These are phyloP conservation scores for Lobosporangium transversale DNA, from an alignment of 192 early-diverging fungal genomes.

Conservation along the genomic window DNA sequence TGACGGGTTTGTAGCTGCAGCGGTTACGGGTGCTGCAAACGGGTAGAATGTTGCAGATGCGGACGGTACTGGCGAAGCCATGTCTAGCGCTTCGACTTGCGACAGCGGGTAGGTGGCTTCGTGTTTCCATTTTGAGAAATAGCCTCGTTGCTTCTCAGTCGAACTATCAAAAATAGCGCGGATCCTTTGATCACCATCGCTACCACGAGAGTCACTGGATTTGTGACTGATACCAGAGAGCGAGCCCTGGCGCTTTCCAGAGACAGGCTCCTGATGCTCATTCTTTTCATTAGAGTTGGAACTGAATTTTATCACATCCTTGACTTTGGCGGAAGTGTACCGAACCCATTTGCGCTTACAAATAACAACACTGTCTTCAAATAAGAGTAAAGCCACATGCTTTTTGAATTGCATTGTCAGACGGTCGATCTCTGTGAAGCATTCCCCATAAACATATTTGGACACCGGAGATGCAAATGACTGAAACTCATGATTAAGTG, in stretches of 20 bases:
- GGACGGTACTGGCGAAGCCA: conserved; percentile 59
- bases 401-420: conserved; percentile 70
- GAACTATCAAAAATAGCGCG: conserved; percentile 61
- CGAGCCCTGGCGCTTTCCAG: conserved; percentile 18
- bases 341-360: conserved; percentile 72
- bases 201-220: conserved; percentile 30
- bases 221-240: conserved; percentile 32
- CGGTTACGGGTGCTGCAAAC: conserved; percentile 42
- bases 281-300: conserved; percentile 3
- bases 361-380: conserved; percentile 72
- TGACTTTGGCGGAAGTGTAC: conserved; percentile 47
- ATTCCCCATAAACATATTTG: conserved; percentile 74
- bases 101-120: conserved; percentile 67
- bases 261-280: conserved; percentile 4
- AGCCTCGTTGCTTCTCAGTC: conserved; percentile 63
- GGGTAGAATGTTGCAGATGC: conserved; percentile 46
- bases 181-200: conserved; percentile 58
- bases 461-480: conserved; percentile 57
- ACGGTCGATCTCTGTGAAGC: conserved; percentile 71
- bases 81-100: conserved; percentile 68
- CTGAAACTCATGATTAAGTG: conserved; percentile 44
- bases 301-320: conserved; percentile 49
- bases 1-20: background rate
- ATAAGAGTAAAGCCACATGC: conserved; percentile 70
- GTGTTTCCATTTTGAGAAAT: conserved; percentile 78